These are phyloP conservation scores for Raddia guianensis DNA, from an alignment of 176 grass and related monocot genomes.

Conservation along the genomic window DNA sequence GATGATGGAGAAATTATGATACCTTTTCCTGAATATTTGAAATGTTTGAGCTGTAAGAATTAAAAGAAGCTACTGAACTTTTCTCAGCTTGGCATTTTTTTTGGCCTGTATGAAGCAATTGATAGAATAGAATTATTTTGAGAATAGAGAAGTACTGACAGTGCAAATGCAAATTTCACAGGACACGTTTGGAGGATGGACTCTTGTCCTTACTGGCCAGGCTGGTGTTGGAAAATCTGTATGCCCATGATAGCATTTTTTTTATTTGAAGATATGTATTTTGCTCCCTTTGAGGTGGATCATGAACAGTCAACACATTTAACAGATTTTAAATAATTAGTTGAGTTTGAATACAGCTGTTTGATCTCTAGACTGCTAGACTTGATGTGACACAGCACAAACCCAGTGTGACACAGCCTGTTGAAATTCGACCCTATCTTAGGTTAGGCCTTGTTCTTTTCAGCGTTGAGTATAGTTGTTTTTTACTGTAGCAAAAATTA, in stretches of 20 bases:
- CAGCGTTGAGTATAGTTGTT: too few relatives aligned
- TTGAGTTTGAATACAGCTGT: neutral
- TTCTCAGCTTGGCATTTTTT: neutral
- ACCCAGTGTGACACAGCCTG: neutral
- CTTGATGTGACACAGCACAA: slow-evolving; percentile 24
- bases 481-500: too few relatives aligned
- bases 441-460: too few relatives aligned
- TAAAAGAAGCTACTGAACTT: neutral
- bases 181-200: slow-evolving; percentile 61
- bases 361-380: slow-evolving; percentile 11
- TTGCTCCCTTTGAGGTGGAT: neutral
- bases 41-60: slow-evolving; percentile 25
- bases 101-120: neutral
- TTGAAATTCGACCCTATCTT: slow-evolving; percentile 16
- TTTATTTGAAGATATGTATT: neutral
- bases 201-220: slow-evolving; percentile 88
- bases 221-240: slow-evolving; percentile 97
- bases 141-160: slow-evolving; percentile 44
- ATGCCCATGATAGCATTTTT: slow-evolving; percentile 31
- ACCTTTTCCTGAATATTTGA: neutral
- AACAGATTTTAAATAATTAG: neutral
- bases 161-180: slow-evolving; percentile 40
- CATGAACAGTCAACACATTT: neutral
- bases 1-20: neutral
- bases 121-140: slow-evolving; percentile 29